Evolutionary conservation across 2,329 filamentous ascomycete species (phyloP), one percentile per base, ranked within the genome.

Genomic region (Tolypocladium nubicola): DNA sequence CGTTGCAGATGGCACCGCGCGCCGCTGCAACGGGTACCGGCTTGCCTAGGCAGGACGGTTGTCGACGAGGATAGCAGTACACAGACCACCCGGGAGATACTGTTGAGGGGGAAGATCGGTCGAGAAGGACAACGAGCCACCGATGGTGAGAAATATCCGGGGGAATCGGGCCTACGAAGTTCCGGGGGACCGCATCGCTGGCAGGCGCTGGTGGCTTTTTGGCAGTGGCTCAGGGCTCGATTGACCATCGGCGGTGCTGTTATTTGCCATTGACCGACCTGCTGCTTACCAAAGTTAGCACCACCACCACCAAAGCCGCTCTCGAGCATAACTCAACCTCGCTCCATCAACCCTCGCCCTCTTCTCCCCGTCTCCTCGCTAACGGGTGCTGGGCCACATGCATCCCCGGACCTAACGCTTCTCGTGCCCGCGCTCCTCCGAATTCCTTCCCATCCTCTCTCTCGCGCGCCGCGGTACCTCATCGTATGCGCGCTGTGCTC

Each of bases 351-450:
- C 35, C 54, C 53, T 56, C 59, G 11, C 43, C 41, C 26, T 55
- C 37, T 30, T 21, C 49, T 52, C 33, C 55, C 19, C 55, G 50
- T 50, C 40, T 55, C 41, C 43, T 58, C 16, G 11, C 43, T 57
- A 47, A 50, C 58, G 57, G 60, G 61, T 61, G 60, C 61, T 56
- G 60, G 60, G 57, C 58, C 58, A 58, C 57, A 61, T 64, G 62
- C 63, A 62, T 58, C 53, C 59, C 57, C 55, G 40, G n/a, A 23
- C 33, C 43, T 54, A 35, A 26, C 8, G 30, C 49, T 37, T 21
- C n/a, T 35, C 57, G 23, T 56, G 45, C 43, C 53, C 23, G 53
- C 43, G 53, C 52, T 45, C 14, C 47, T 35, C 30, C 49, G 6
- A 39, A 16, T 26, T 13, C n/a, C 26, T 19, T n/a, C 39, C 52